These are phyloP conservation scores for Boletus edulis DNA, from an alignment of 768 basidiomycete genomes.

Conservation along the genomic window DNA sequence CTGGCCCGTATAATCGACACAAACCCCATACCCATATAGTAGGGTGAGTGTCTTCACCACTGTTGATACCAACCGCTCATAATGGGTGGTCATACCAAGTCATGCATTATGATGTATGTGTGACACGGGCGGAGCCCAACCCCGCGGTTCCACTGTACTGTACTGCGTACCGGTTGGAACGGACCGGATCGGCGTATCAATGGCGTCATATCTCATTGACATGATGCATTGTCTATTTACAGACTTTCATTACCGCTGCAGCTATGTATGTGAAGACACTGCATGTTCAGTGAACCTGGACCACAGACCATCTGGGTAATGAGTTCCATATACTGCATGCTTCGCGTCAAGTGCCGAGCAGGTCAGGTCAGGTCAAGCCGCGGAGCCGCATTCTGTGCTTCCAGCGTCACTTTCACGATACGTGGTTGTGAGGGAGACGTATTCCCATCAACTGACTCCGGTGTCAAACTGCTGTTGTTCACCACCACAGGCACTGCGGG, in stretches of 20 bases:
- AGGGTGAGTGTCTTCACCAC: too few species aligned
- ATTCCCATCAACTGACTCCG: conserved; percentile 60
- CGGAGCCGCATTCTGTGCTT: conserved; percentile 16
- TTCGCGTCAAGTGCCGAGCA: neutral
- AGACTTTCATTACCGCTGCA: neutral
- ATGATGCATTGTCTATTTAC: conserved; percentile 3
- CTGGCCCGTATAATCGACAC: too few species aligned
- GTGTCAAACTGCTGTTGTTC: conserved; percentile 45
- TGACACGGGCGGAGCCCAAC: too few species aligned
- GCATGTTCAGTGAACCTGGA: neutral
- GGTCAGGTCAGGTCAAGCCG: conserved; percentile 32
- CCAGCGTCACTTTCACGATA: conserved; percentile 10
- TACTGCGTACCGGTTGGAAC: too few species aligned
- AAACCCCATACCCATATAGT: too few species aligned
- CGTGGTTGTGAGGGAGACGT: conserved; percentile 40
- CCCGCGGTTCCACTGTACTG: too few species aligned
- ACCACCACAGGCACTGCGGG: conserved; percentile 23
- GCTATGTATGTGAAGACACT: neutral
- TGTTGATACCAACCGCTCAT: too few species aligned
- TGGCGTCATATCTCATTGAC: too few species aligned
- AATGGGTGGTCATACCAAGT: too few species aligned
- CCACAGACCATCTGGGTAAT: neutral
- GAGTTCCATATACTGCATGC: neutral
- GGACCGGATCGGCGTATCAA: too few species aligned
- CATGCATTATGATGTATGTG: too few species aligned